A percentile compares a stretch with the other conserved stretches of the same genome.
Evolutionary conservation across 192 early-diverging fungal species (phyloP).

Genomic region (Coemansia sp.): DNA sequence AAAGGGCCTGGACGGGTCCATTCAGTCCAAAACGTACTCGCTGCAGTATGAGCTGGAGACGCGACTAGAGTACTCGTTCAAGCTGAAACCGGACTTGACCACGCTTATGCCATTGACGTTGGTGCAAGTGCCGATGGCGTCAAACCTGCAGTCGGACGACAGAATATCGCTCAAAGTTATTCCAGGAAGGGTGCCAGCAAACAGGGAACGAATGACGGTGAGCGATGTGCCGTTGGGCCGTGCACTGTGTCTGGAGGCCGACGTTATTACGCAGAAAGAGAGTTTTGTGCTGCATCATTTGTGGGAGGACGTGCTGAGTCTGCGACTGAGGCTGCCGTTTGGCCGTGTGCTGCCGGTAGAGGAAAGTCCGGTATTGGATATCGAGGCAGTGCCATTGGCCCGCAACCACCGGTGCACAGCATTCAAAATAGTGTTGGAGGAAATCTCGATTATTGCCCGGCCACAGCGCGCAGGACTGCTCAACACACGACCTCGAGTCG

Average conservation of each 20-base stretch:
- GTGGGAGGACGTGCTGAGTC: constrained; percentile 27
- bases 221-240: constrained; percentile 32
- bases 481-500: not conserved
- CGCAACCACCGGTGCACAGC: constrained; percentile 19
- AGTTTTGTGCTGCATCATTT: constrained; percentile 38
- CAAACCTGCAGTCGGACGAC: constrained; percentile 44
- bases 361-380: constrained; percentile 17
- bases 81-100: constrained; percentile 31
- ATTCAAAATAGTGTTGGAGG: constrained; percentile 29
- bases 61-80: constrained; percentile 39
- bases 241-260: constrained; percentile 18
- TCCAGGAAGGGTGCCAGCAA: not conserved
- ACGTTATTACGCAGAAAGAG: constrained; percentile 23
- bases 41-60: constrained; percentile 39
- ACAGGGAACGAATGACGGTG: not conserved
- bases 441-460: constrained; percentile 42
- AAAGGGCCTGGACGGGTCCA: constrained; percentile 27
- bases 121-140: constrained; percentile 40
- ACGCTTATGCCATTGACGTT: constrained; percentile 16
- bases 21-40: constrained; percentile 22
- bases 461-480: constrained; percentile 16
- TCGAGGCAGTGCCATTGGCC: constrained; percentile 35
- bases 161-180: constrained; percentile 26
- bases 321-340: constrained; percentile 25
- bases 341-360: constrained; percentile 27